Conservation (phyloP, 2,329 filamentous ascomycete genomes). For the Alternaria sp. region DNA sequence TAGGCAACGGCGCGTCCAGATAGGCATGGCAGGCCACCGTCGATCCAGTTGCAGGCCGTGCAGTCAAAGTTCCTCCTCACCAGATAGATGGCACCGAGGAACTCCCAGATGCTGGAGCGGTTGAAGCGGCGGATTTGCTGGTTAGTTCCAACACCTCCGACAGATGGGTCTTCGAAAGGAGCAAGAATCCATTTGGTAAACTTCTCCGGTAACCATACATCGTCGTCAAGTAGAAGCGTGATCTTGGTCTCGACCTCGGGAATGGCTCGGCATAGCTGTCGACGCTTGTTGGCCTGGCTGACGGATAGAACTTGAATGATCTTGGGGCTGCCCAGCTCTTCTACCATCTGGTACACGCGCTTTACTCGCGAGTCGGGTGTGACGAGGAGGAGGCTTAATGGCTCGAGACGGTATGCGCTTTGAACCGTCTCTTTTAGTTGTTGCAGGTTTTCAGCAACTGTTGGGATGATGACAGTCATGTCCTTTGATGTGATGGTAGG, state of each 20-base stretch:
- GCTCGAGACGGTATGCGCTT: slow-evolving; percentile 74
- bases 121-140: slow-evolving; percentile 79
- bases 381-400: slow-evolving; percentile 79
- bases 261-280: slow-evolving; percentile 90
- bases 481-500: slow-evolving; percentile 81
- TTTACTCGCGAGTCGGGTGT: slow-evolving; percentile 82
- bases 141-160: slow-evolving; percentile 91
- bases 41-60: slow-evolving; percentile 91
- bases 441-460: slow-evolving; percentile 84
- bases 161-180: slow-evolving; percentile 82
- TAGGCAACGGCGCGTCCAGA: slow-evolving; percentile 94
- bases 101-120: slow-evolving; percentile 75
- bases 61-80: slow-evolving; percentile 96
- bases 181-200: slow-evolving; percentile 91
- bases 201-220: slow-evolving; percentile 88
- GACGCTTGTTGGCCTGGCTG: slow-evolving; percentile 89
- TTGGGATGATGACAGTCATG: slow-evolving; percentile 93
- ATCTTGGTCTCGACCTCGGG: slow-evolving; percentile 83
- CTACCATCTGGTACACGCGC: slow-evolving; percentile 67
- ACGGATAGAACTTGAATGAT: slow-evolving; percentile 78
- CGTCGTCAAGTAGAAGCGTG: slow-evolving; percentile 93
- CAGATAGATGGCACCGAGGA: slow-evolving; percentile 89
- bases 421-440: slow-evolving; percentile 82
- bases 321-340: slow-evolving; percentile 53
- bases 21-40: slow-evolving; percentile 95